Evolutionary conservation across 2,329 filamentous ascomycete species (phyloP).

Genomic region (Plenodomus tracheiphilus): DNA sequence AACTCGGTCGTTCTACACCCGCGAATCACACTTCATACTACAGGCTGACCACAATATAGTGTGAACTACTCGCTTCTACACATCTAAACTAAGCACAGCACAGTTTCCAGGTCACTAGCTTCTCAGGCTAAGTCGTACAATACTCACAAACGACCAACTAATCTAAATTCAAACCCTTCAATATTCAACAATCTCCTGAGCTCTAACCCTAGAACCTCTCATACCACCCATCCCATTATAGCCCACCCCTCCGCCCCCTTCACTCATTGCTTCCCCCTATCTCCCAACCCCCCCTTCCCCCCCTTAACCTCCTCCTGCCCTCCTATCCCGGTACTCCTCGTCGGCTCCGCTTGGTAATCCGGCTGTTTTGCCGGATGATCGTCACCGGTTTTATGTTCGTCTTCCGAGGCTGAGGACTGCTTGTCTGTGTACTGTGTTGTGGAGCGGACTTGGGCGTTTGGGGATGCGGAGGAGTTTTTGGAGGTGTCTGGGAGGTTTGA

Average conservation of each 20-base stretch:
- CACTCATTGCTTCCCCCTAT: constrained; percentile 16
- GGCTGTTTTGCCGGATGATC: constrained; percentile 46
- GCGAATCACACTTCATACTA: no score
- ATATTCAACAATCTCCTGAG: no score
- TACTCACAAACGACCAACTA: no score
- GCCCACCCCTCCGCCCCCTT: neutral
- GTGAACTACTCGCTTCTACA: no score
- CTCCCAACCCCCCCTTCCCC: constrained; percentile 35
- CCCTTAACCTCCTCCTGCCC: constrained; percentile 32
- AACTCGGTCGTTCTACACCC: no score
- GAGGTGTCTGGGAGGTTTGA: constrained; percentile 26
- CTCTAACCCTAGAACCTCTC: neutral
- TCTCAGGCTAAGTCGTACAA: no score
- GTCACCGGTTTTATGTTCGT: constrained; percentile 32
- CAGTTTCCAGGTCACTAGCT: no score
- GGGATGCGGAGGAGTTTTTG: constrained; percentile 23
- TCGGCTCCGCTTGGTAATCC: constrained; percentile 37
- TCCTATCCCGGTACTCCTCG: constrained; percentile 40
- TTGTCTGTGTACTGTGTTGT: constrained; percentile 31
- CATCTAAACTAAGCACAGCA: no score
- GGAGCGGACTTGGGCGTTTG: constrained; percentile 24
- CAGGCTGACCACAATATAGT: no score
- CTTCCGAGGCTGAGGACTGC: constrained; percentile 37
- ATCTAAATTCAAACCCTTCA: no score
- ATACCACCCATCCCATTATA: neutral